Base-by-base conservation (phyloP, 257 asterid species). In the Rauvolfia tetraphylla region DNA sequence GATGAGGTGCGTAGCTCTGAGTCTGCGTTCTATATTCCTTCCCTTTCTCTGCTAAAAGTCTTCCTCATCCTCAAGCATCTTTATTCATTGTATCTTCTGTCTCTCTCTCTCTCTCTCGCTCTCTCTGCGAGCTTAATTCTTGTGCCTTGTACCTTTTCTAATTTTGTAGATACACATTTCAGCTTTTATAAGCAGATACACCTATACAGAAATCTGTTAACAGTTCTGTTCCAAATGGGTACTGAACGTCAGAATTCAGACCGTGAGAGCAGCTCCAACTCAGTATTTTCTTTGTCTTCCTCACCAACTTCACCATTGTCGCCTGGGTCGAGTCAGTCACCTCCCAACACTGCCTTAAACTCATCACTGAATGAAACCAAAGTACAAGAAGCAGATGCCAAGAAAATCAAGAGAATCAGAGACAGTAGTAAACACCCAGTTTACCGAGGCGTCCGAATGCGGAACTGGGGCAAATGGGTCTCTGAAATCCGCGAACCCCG, bases 401-500 rank as follows among this genome's bases (percentile, higher is more conserved):
- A 80, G 82, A 87, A 85, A 27, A 33, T 33, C 39, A 92, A 87
- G 87, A 76, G 95, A 49, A 76, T 82, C 2, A 83, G 95, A 3
- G 88, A 81, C 22, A 83, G 80, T 22, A 83, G 83, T 75, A 90
- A 84, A 72, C 97, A 91, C 76, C 95, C 91, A 1, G 83, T 86
- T 0, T 93, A 90, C 82, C 84, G 95, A 5, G 97, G 98, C 0
- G 98, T 93, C 17, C 83, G 98, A 29, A 93, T 91, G 98, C 80
- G 98, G 12, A 89, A 80, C 42, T 93, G 97, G 98, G 98, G 98
- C 31, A 93, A 93, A 84, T 91, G 97, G 97, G 98, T 93, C 2
- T 88, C 98, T 11, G 97, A 91, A 83, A 91, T 91, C 73, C 84
- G 97, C 1, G 97, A 91, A 83, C 98, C 97, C 14, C 81, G 97